phyloP scores from a whole-genome alignment of 345 rosid genomes.

The Linum trigynum region DNA sequence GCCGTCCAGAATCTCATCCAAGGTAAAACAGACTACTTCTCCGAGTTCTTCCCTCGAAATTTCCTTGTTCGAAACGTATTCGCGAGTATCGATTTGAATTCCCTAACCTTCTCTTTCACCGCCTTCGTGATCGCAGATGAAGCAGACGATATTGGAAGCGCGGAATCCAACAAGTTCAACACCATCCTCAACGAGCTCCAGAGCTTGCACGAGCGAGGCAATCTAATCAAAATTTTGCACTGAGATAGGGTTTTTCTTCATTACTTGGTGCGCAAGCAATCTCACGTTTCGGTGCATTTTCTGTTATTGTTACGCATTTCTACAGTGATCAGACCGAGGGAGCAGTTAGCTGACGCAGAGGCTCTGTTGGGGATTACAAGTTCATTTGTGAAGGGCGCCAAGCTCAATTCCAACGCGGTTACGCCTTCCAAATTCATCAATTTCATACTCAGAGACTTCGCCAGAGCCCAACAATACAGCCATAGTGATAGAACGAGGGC shows the following conservation, averaged over 20 bases:
- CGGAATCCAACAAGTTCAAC: conserved; percentile 26
- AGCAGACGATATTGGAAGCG: conserved; percentile 22
- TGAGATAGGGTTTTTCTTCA: neutral
- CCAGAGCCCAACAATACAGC: neutral
- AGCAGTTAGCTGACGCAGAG: conserved; percentile 42
- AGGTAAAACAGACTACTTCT: conserved; percentile 14
- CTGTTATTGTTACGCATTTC: too few relatives aligned
- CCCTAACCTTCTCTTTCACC: neutral
- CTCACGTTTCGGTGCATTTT: too few relatives aligned
- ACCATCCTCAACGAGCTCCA: conserved; percentile 25
- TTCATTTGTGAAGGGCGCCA: conserved; percentile 6
- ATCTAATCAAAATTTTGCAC: neutral
- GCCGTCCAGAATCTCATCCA: conserved; percentile 25
- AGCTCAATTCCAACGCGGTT: conserved; percentile 4
- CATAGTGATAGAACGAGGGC: neutral
- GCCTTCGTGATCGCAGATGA: conserved; percentile 18
- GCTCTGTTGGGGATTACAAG: conserved; percentile 29
- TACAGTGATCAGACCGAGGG: conserved; percentile 36
- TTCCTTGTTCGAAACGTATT: too few relatives aligned
- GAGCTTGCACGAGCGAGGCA: conserved; percentile 32
- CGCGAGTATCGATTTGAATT: too few relatives aligned
- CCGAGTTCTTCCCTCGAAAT: too few relatives aligned
- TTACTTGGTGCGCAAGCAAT: too few relatives aligned
- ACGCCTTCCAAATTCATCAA: conserved; percentile 25
- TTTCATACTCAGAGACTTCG: conserved; percentile 21